These are phyloP conservation scores for Pleurotus tuoliensis DNA, from an alignment of 768 basidiomycete species.

Conservation along the genomic window DNA sequence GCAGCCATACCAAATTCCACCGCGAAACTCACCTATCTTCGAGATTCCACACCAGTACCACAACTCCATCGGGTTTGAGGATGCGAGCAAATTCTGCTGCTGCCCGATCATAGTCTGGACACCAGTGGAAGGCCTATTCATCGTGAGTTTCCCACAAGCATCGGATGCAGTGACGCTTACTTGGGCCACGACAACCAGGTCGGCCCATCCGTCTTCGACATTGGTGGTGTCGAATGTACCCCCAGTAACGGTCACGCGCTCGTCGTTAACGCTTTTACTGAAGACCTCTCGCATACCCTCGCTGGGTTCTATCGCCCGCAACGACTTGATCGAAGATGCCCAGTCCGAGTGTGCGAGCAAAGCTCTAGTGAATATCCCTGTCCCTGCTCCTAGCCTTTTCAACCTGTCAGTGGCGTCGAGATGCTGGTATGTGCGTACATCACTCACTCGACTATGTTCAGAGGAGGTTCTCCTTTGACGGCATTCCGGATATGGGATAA, in stretches of 20 bases:
- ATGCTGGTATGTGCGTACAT: neutral
- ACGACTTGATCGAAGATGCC: constrained; percentile 41
- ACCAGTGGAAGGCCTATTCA: constrained; percentile 89
- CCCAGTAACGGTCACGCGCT: constrained; percentile 48
- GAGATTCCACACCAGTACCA: constrained; percentile 86
- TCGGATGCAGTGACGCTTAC: constrained; percentile 25
- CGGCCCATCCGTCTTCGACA: constrained; percentile 67
- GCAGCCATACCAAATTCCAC: neutral
- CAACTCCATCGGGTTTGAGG: constrained; percentile 68
- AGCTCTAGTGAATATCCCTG: constrained; percentile 86
- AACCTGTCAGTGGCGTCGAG: constrained; percentile 4
- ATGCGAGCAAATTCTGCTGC: constrained; percentile 75
- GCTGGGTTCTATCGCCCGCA: constrained; percentile 81
- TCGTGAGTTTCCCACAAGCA: constrained; percentile 1
- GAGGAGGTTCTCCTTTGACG: constrained; percentile 29
- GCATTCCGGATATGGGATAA: constrained; percentile 56
- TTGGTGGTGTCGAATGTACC: constrained; percentile 69
- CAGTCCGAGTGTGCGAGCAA: constrained; percentile 62
- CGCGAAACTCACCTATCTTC: constrained; percentile 60
- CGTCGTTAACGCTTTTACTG: constrained; percentile 47
- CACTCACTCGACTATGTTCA: constrained; percentile 71
- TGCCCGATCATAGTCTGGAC: constrained; percentile 71
- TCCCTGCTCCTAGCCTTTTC: constrained; percentile 74
- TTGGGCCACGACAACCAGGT: constrained; percentile 76
- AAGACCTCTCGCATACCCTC: constrained; percentile 82